These are phyloP conservation scores for Torrubiella hemipterigena DNA, from an alignment of 2,329 filamentous ascomycete species.

Conservation along the genomic window DNA sequence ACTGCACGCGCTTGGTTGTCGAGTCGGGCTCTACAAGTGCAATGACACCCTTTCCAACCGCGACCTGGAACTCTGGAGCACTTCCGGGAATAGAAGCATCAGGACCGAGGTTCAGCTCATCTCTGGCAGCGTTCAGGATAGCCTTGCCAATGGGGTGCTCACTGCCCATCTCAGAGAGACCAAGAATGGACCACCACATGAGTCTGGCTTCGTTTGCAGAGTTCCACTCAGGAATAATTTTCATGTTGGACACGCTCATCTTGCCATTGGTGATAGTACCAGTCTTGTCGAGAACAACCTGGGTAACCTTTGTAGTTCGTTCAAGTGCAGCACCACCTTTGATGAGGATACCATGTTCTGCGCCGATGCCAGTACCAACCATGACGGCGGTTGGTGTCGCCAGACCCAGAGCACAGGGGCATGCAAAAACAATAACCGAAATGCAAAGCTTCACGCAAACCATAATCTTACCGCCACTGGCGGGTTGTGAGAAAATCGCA, in stretches of 20 bases:
- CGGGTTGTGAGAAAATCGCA: slow-evolving; percentile 68
- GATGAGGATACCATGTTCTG: slow-evolving; percentile 92
- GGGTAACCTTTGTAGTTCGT: slow-evolving; percentile 77
- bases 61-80: slow-evolving; percentile 72
- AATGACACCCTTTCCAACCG: slow-evolving; percentile 74
- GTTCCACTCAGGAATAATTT: slow-evolving; percentile 57
- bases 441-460: slow-evolving; percentile 96
- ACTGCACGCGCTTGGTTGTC: slow-evolving; percentile 54
- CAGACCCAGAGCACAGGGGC: slow-evolving; percentile 89
- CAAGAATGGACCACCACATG: slow-evolving; percentile 93
- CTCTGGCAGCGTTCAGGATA: slow-evolving; percentile 63
- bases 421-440: slow-evolving; percentile 95
- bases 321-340: slow-evolving; percentile 92
- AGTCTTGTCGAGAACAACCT: slow-evolving; percentile 91
- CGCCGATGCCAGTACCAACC: slow-evolving; percentile 96
- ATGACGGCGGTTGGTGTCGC: slow-evolving; percentile 96
- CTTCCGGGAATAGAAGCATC: slow-evolving; percentile 73
- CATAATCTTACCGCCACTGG: slow-evolving; percentile 86
- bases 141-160: slow-evolving; percentile 95
- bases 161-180: slow-evolving; percentile 88
- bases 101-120: slow-evolving; percentile 57
- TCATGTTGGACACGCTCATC: slow-evolving; percentile 76
- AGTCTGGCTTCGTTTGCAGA: slow-evolving; percentile 54
- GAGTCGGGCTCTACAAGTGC: slow-evolving; percentile 69
- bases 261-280: slow-evolving; percentile 89